Base-by-base conservation (phyloP, 2,329 filamentous ascomycete genomes). In the Emmonsiellopsis sp. region DNA sequence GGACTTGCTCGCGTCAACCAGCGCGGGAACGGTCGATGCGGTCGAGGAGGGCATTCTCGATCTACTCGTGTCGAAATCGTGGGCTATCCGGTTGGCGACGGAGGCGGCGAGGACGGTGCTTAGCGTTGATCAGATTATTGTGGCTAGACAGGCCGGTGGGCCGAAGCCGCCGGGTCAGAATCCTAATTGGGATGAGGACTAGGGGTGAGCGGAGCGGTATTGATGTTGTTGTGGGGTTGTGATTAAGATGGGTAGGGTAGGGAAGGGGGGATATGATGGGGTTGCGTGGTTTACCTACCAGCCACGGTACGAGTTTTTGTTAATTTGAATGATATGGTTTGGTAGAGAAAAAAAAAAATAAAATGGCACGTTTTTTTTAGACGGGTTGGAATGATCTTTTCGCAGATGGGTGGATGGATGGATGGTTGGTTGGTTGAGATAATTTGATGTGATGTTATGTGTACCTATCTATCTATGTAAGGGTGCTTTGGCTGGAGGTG, bases 91-190 rank as follows among this genome's bases (percentile, higher is more conserved):
- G 76, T 79, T 98, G 59, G 94, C 93, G 39, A 96, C 92, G 27
- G 93, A 98, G 74, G 86, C 93, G 42, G 92, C 90, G 51, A 82
- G 93, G 64, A 98, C 93, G 47, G 87, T 98, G 33, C 77, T 98
- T 59, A 95, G 90, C 47, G 93, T 98, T 40, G 93, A 98, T 73
- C 94, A 98, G 76, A 98, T 98, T 67, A 98, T 98, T 68, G 93
- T 98, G 54, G 91, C 94, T 58, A 84, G 92, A 74, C 93, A 97
- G 76, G 93, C 94, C 47, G 93, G 93, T 67, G 93, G 93, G 39
- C 93, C 94, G 21, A 98, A 98, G 80, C 92, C 92, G 53, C 93
- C 93, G 33, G 91, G 87, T 46, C 93, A 90, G 61, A 96, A 96
- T 74, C 86, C 91, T 45, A 82, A 82, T 66, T 85, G 83, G 83